Conservation (phyloP, 2,329 filamentous ascomycete species). For the Pyrenophora teres region DNA sequence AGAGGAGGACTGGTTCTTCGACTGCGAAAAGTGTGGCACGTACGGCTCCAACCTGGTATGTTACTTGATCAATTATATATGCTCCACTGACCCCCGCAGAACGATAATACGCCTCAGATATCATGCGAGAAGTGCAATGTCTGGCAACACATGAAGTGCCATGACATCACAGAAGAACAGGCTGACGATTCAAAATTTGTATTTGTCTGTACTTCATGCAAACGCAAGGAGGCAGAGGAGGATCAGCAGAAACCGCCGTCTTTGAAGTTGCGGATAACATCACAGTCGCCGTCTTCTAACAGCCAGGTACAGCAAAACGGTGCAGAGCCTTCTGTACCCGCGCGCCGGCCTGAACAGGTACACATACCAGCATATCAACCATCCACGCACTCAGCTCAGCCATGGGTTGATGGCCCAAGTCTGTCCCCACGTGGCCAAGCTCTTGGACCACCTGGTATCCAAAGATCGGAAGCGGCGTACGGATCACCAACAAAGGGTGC, state of each 20-base stretch:
- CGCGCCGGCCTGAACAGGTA: conserved; percentile 25
- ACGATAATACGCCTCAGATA: conserved; percentile 92
- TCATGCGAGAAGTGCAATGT: conserved; percentile 92
- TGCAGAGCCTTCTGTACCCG: conserved; percentile 8
- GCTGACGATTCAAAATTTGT: conserved; percentile 79
- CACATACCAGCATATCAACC: conserved; percentile 29
- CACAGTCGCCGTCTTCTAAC: conserved; percentile 51
- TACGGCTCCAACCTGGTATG: conserved; percentile 77
- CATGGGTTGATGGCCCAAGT: conserved; percentile 50
- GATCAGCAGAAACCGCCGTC: conserved; percentile 66
- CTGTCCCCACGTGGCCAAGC: conserved; percentile 53
- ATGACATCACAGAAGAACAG: conserved; percentile 76
- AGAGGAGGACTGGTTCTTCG: conserved; percentile 88
- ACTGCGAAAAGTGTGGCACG: conserved; percentile 84
- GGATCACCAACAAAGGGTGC: conserved; percentile 36
- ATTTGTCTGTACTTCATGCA: conserved; percentile 82
- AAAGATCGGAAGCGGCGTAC: conserved; percentile 44
- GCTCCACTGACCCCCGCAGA: conserved; percentile 51
- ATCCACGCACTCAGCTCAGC: conserved; percentile 27
- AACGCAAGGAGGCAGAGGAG: conserved; percentile 66
- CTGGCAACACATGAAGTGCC: conserved; percentile 96
- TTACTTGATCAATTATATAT: not conserved
- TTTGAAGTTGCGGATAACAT: conserved; percentile 62
- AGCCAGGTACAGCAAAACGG: conserved; percentile 25
- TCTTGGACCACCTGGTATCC: conserved; percentile 50